These are phyloP conservation scores for Fusarium luffae DNA, from an alignment of 2,329 filamentous ascomycete species.

Conservation along the genomic window DNA sequence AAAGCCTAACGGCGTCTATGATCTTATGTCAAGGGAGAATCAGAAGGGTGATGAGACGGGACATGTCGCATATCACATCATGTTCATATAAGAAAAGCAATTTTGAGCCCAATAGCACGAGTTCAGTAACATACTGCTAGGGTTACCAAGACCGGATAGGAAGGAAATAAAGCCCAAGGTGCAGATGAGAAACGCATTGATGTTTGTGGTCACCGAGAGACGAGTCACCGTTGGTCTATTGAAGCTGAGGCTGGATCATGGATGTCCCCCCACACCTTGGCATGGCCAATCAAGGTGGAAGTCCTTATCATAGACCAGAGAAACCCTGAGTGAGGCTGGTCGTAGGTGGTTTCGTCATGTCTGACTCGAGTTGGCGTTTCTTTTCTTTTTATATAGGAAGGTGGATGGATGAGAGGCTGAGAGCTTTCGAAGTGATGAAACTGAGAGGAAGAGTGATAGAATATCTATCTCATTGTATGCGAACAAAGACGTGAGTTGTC, in stretches of 20 bases:
- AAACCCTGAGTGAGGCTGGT: constrained; percentile 7
- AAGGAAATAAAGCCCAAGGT: background rate
- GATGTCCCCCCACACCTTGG: constrained; percentile 36
- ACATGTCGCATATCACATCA: constrained; percentile 17
- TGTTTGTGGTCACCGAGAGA: constrained; percentile 2
- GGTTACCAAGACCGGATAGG: background rate
- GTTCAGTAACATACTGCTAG: background rate
- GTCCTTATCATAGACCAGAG: constrained; percentile 42
- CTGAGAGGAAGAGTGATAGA: background rate
- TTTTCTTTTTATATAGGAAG: constrained; percentile 22
- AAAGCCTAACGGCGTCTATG: background rate
- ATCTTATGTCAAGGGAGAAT: background rate
- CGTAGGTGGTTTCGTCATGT: constrained; percentile 25
- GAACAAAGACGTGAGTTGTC: background rate
- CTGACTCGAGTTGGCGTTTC: constrained; percentile 7
- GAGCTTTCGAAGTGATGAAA: background rate
- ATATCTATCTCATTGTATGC: background rate
- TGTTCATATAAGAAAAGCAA: background rate
- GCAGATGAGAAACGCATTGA: constrained; percentile 13
- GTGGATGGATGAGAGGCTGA: background rate
- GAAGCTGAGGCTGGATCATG: constrained; percentile 26
- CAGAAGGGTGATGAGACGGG: constrained; percentile 10
- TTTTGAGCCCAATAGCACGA: background rate
- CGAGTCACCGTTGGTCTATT: constrained; percentile 6
- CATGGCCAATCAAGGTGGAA: constrained; percentile 40